Percentiles rank a stretch among this genome's conserved stretches.
Evolutionary conservation across 257 asterid genomes (phyloP).

Genomic region (Linaria vulgaris): DNA sequence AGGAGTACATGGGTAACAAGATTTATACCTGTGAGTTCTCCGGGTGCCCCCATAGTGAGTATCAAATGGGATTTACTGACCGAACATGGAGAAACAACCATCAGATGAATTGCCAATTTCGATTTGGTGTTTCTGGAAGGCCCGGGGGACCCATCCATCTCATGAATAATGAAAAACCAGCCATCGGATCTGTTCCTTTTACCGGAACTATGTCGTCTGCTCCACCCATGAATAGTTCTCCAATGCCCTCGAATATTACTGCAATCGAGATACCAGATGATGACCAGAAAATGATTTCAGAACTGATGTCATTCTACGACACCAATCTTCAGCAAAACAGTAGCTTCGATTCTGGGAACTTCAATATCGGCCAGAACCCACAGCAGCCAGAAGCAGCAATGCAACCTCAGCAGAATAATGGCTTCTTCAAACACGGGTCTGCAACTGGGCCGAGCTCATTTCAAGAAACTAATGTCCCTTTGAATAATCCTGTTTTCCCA

Average conservation of each 20-base stretch:
- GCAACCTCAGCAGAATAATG: slow-evolving; percentile 28
- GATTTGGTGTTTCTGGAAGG: slow-evolving; percentile 29
- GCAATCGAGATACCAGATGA: slow-evolving; percentile 52
- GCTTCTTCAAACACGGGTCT: slow-evolving; percentile 29
- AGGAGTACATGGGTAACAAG: slow-evolving; percentile 32
- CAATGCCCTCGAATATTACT: slow-evolving; percentile 27
- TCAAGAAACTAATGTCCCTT: slow-evolving; percentile 32
- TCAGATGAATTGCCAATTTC: slow-evolving; percentile 48
- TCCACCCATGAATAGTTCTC: slow-evolving; percentile 21
- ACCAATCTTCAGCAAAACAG: slow-evolving; percentile 27
- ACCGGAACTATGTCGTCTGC: slow-evolving; percentile 15
- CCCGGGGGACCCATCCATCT: slow-evolving; percentile 25
- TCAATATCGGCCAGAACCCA: slow-evolving; percentile 26
- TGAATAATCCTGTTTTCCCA: slow-evolving; percentile 27
- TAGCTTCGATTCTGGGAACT: slow-evolving; percentile 29
- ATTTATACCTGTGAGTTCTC: slow-evolving; percentile 49
- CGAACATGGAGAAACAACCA: slow-evolving; percentile 56
- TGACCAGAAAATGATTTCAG: slow-evolving; percentile 47
- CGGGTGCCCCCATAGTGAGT: slow-evolving; percentile 53
- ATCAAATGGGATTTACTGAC: slow-evolving; percentile 46
- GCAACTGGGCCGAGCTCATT: slow-evolving; percentile 25
- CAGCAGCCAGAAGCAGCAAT: slow-evolving; percentile 31
- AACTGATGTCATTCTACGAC: slow-evolving; percentile 45
- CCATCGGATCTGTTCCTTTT: slow-evolving; percentile 24
- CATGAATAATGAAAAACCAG: slow-evolving; percentile 29